phyloP scores from a whole-genome alignment of 2,329 filamentous ascomycete genomes.

The Dactylonectria macrodidyma region DNA sequence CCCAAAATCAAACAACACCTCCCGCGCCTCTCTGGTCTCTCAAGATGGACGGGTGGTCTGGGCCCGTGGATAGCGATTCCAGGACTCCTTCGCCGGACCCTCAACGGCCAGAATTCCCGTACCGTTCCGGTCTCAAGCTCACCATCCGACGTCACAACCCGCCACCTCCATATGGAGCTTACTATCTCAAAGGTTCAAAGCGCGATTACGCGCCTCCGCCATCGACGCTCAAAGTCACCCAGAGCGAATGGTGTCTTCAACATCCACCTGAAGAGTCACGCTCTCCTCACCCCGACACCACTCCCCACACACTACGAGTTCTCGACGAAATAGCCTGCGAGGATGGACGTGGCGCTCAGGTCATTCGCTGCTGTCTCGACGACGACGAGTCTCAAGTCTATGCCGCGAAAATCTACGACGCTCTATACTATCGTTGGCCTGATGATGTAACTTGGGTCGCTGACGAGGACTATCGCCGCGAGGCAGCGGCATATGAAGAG shows the following conservation, averaged over 20 bases:
- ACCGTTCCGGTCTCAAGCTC: neutral
- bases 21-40: no score
- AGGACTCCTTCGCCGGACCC: neutral
- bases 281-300: neutral
- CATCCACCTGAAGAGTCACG: neutral
- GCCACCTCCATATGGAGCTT: neutral
- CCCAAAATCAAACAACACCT: no score
- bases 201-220: neutral
- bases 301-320: neutral
- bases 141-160: neutral
- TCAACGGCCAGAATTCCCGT: neutral
- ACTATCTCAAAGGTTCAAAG: neutral
- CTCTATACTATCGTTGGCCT: neutral
- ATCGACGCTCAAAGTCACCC: neutral
- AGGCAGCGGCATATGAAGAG: slow-evolving; percentile 28
- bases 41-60: no score
- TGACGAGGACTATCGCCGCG: neutral
- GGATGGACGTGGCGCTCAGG: neutral
- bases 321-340: neutral
- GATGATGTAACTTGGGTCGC: neutral
- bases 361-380: neutral
- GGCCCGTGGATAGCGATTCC: no score
- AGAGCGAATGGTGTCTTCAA: neutral
- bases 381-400: neutral
- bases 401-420: neutral